These are phyloP conservation scores for Aegilops sharonensis DNA, from an alignment of 176 grass and related monocot species.

Conservation along the genomic window DNA sequence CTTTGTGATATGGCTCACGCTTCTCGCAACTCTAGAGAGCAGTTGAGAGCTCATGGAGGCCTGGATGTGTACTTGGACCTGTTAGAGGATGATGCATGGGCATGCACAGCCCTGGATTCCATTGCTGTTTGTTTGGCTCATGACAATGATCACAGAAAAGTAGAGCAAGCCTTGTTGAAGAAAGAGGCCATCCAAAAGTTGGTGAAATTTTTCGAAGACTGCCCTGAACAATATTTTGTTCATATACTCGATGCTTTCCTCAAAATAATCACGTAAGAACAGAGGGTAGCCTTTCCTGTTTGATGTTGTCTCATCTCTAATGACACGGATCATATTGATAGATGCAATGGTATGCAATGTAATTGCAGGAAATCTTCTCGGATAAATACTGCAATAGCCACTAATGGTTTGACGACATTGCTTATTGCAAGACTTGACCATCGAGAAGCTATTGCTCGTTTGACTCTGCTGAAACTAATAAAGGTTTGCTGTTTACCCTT, in stretches of 20 bases:
- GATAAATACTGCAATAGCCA: constrained; percentile 95
- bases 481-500: constrained; percentile 51
- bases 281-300: background rate
- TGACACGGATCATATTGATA: constrained; percentile 23
- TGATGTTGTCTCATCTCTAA: constrained; percentile 14
- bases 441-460: constrained; percentile 90
- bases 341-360: constrained; percentile 4
- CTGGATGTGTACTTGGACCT: constrained; percentile 90
- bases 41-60: constrained; percentile 91
- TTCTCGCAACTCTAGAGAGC: constrained; percentile 94
- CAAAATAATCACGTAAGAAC: constrained; percentile 97
- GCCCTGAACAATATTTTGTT: constrained; percentile 92
- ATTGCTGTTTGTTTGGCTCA: constrained; percentile 95
- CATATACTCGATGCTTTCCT: constrained; percentile 93
- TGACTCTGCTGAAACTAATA: constrained; percentile 97
- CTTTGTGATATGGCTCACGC: constrained; percentile 99
- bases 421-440: constrained; percentile 91
- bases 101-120: constrained; percentile 81
- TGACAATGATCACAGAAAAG: constrained; percentile 90
- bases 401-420: constrained; percentile 88
- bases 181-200: constrained; percentile 86
- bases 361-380: constrained; percentile 86
- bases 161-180: constrained; percentile 89
- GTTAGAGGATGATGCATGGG: constrained; percentile 91
- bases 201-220: constrained; percentile 90